These are phyloP conservation scores for Cryptococcus jaspeensis DNA, from an alignment of 1,284 basidiomycete species.

Conservation along the genomic window DNA sequence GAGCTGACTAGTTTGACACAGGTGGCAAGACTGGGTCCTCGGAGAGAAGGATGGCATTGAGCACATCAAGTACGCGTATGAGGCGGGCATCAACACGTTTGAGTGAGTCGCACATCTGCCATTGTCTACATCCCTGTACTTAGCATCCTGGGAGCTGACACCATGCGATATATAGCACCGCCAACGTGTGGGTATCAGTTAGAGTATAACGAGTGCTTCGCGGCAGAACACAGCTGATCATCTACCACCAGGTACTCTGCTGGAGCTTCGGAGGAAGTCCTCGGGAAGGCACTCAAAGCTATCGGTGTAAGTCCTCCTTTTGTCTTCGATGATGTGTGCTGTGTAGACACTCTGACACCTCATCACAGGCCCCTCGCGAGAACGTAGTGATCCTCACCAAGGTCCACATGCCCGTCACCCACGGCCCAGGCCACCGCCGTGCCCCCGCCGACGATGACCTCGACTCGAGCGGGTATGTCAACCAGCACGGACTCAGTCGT, in stretches of 20 bases:
- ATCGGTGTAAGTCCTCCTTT: constrained; percentile 54
- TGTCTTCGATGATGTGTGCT: background rate
- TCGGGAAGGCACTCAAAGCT: constrained; percentile 76
- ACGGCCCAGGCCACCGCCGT: background rate
- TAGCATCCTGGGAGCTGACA: background rate
- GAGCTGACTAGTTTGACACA: background rate
- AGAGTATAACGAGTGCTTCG: too few relatives aligned
- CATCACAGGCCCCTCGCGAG: constrained; percentile 58
- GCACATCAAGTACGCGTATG: constrained; percentile 45
- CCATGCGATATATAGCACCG: constrained; percentile 22
- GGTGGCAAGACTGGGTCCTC: constrained; percentile 38
- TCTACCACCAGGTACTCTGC: constrained; percentile 54
- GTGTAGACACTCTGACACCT: background rate
- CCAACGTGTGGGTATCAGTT: constrained; percentile 25
- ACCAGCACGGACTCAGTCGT: constrained; percentile 46
- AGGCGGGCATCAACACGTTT: constrained; percentile 43
- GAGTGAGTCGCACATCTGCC: constrained; percentile 31
- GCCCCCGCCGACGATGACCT: constrained; percentile 8
- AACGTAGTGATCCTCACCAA: constrained; percentile 79
- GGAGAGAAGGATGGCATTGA: constrained; percentile 40
- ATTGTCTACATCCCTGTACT: background rate
- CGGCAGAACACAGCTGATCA: background rate
- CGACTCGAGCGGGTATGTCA: constrained; percentile 9
- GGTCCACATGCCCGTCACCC: constrained; percentile 48
- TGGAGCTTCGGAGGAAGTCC: constrained; percentile 60